These are phyloP conservation scores for Jatropha multifida DNA, from an alignment of 441 rosid species.

Conservation along the genomic window DNA sequence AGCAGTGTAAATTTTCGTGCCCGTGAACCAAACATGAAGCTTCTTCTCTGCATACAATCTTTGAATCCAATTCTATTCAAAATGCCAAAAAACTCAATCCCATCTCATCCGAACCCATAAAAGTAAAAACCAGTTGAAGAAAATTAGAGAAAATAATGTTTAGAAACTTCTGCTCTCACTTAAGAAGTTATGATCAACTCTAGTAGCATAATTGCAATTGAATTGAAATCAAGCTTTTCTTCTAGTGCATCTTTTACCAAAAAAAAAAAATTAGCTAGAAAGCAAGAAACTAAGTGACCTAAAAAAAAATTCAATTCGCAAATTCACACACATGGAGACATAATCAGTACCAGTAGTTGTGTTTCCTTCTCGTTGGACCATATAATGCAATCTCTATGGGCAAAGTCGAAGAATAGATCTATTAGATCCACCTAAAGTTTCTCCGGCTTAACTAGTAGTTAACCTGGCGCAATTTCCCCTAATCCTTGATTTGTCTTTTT, in stretches of 20 bases:
- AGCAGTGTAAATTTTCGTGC: not conserved
- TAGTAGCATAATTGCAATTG: not conserved
- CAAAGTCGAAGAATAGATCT: not conserved
- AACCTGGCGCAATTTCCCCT: not conserved
- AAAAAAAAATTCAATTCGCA: not conserved
- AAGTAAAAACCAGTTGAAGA: not conserved
- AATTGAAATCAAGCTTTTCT: not conserved
- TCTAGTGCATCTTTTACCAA: not conserved
- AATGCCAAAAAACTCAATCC: not conserved
- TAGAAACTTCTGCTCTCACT: too few species aligned
- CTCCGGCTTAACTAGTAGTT: not conserved
- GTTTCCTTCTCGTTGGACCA: not conserved
- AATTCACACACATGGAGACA: slow-evolving; percentile 4
- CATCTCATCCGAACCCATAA: not conserved
- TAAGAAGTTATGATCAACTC: too few species aligned
- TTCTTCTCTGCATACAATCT: not conserved
- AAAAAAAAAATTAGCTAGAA: not conserved
- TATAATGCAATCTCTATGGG: not conserved
- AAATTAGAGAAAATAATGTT: not conserved
- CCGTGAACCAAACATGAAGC: not conserved
- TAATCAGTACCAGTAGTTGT: not conserved
- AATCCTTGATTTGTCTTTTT: too few species aligned
- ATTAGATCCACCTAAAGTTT: not conserved
- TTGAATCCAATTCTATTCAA: not conserved
- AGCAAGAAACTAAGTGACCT: not conserved